phyloP scores from a whole-genome alignment of 306 rosid species.

The Lathyrus oleraceus region DNA sequence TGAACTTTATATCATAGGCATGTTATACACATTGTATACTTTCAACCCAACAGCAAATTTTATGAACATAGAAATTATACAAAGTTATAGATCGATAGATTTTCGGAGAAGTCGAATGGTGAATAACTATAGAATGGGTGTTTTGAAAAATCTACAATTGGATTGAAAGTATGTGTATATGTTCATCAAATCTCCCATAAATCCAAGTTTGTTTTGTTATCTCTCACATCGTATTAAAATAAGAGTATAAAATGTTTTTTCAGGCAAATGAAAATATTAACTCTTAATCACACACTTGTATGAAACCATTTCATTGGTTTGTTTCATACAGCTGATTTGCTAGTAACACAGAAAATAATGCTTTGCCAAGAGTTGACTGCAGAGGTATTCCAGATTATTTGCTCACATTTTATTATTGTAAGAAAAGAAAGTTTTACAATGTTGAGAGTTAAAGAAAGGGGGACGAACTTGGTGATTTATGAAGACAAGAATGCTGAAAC shows the following conservation, averaged over 20 bases:
- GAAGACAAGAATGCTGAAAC: conserved; percentile 9
- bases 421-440: neutral
- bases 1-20: neutral
- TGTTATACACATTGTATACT: neutral
- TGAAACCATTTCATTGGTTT: conserved; percentile 8
- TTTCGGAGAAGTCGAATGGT: neutral
- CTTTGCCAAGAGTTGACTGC: conserved; percentile 1
- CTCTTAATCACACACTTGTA: neutral
- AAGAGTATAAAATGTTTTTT: neutral
- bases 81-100: neutral
- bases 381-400: neutral
- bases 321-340: conserved; percentile 18
- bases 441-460: conserved; percentile 10
- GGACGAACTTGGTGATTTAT: conserved; percentile 1
- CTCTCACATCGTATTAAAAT: neutral
- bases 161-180: neutral
- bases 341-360: neutral
- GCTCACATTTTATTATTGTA: neutral
- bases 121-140: conserved; percentile 24
- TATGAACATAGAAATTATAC: neutral
- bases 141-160: neutral
- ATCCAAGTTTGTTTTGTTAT: neutral
- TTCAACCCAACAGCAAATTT: conserved; percentile 3
- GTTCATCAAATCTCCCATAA: neutral
- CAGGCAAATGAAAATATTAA: neutral